phyloP scores from a whole-genome alignment of 768 basidiomycete genomes.

The Boletus pseudopeckii region DNA sequence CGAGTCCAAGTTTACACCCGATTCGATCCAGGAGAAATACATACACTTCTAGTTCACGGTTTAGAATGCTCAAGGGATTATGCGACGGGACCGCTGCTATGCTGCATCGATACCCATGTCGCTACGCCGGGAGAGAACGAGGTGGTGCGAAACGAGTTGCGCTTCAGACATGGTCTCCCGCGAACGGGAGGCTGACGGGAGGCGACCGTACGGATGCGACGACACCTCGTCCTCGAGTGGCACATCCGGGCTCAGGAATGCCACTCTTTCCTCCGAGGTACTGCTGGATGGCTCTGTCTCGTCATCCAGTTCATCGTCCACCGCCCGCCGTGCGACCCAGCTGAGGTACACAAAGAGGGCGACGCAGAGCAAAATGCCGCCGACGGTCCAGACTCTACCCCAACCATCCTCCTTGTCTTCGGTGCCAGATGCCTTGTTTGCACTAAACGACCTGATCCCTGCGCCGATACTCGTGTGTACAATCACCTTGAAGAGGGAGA shows the following conservation, averaged over 20 bases:
- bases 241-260: conserved; percentile 44
- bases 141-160: conserved; percentile 31
- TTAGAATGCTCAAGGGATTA: neutral
- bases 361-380: conserved; percentile 68
- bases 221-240: conserved; percentile 22
- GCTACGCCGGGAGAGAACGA: conserved; percentile 15
- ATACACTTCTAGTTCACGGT: conserved; percentile 8
- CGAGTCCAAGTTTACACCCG: conserved; percentile 18
- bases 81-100: conserved; percentile 6
- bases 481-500: conserved; percentile 86
- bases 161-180: conserved; percentile 45
- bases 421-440: conserved; percentile 42
- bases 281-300: conserved; percentile 30
- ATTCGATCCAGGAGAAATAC: conserved; percentile 17
- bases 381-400: conserved; percentile 58
- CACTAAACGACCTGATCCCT: conserved; percentile 74
- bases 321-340: conserved; percentile 69
- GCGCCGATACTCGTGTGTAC: conserved; percentile 87
- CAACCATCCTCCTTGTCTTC: conserved; percentile 43
- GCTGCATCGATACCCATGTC: conserved; percentile 10
- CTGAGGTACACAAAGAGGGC: conserved; percentile 78
- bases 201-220: conserved; percentile 16
- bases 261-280: conserved; percentile 48
- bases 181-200: conserved; percentile 19
- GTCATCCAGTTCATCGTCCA: conserved; percentile 52